These are phyloP conservation scores for Diversispora epigaea DNA, from an alignment of 192 early-diverging fungal genomes.

Conservation along the genomic window DNA sequence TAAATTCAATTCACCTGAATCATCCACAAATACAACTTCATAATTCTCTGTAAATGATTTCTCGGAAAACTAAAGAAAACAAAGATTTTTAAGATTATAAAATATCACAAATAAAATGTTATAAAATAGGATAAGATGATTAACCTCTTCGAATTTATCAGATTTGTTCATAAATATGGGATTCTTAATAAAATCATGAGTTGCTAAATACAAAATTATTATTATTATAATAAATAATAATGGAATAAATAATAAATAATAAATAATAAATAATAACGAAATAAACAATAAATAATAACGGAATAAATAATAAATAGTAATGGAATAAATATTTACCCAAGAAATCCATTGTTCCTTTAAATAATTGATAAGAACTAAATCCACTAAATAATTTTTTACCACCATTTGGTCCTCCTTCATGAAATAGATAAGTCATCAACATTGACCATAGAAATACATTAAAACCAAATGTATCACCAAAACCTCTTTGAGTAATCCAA, in stretches of 20 bases:
- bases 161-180: conserved; percentile 72
- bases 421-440: conserved; percentile 84
- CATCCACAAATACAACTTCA: conserved; percentile 85
- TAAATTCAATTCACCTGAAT: conserved; percentile 81
- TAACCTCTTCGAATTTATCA: conserved; percentile 52
- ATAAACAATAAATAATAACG: background rate
- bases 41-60: conserved; percentile 61
- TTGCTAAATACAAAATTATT: conserved; percentile 39
- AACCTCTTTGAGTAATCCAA: conserved; percentile 80
- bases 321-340: conserved; percentile 48
- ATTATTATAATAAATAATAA: background rate
- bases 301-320: background rate
- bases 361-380: conserved; percentile 84
- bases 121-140: conserved; percentile 16
- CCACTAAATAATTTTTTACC: conserved; percentile 63
- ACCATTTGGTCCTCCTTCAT: conserved; percentile 54
- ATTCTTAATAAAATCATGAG: conserved; percentile 60
- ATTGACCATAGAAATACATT: conserved; percentile 82
- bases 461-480: conserved; percentile 54
- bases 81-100: background rate
- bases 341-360: conserved; percentile 83
- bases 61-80: conserved; percentile 56
- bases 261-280: background rate
- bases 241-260: background rate
- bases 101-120: background rate